These are phyloP conservation scores for Hypoxylon trugodes DNA, from an alignment of 495 filamentous ascomycete species.

Conservation along the genomic window DNA sequence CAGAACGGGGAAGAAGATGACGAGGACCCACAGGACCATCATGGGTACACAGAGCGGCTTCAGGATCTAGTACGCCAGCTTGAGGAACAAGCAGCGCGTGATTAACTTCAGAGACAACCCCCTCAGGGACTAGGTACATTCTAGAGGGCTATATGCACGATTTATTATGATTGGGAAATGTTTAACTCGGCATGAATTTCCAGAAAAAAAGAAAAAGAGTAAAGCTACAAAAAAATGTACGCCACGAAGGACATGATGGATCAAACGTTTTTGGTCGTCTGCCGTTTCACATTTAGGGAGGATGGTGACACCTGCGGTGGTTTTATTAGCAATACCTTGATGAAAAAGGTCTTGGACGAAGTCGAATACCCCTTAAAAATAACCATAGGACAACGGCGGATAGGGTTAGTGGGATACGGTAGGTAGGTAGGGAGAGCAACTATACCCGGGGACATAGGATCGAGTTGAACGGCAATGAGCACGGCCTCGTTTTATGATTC, in stretches of 20 bases:
- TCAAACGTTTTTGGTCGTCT: slow-evolving; percentile 10
- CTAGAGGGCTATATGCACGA: slow-evolving; percentile 7
- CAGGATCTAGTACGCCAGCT: slow-evolving; percentile 61
- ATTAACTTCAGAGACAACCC: slow-evolving; percentile 15
- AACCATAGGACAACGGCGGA: slow-evolving; percentile 3
- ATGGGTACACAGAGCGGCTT: slow-evolving; percentile 67
- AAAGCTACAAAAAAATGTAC: background rate
- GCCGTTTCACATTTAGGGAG: slow-evolving; percentile 1
- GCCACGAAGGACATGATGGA: slow-evolving; percentile 6
- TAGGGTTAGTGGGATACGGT: too few species aligned
- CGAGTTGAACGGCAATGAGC: slow-evolving; percentile 11
- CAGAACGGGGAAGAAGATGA: slow-evolving; percentile 58
- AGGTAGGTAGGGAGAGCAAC: slow-evolving; percentile 5
- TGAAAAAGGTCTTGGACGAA: slow-evolving; percentile 3
- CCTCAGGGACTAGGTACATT: slow-evolving; percentile 5
- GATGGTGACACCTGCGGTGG: slow-evolving; percentile 7
- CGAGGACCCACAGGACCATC: slow-evolving; percentile 51
- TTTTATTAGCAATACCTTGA: slow-evolving; percentile 22
- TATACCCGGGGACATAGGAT: slow-evolving; percentile 38
- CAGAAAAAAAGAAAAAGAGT: background rate
- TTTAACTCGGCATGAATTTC: slow-evolving; percentile 15
- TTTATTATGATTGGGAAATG: slow-evolving; percentile 16
- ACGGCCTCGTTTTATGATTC: background rate
- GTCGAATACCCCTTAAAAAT: slow-evolving; percentile 17
- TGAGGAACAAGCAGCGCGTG: slow-evolving; percentile 38